phyloP scores from a whole-genome alignment of 495 filamentous ascomycete genomes.

The Neurospora tetraspora region DNA sequence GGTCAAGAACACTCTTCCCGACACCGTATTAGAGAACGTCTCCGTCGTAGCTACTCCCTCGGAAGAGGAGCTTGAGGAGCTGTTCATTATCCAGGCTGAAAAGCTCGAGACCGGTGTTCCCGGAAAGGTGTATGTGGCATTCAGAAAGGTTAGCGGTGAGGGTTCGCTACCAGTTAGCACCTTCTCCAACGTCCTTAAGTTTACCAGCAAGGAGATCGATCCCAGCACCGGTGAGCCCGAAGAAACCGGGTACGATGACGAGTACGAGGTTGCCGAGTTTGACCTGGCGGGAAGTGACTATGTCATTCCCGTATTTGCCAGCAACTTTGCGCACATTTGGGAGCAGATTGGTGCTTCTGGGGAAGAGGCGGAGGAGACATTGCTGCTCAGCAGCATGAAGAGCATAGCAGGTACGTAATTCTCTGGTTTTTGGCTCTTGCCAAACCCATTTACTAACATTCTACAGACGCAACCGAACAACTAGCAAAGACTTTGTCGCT shows the following conservation, averaged over 20 bases:
- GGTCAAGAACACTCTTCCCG: slow-evolving; percentile 92
- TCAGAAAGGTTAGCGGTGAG: slow-evolving; percentile 70
- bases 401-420: slow-evolving; percentile 72
- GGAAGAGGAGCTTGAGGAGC: slow-evolving; percentile 74
- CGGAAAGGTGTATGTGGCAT: slow-evolving; percentile 89
- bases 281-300: slow-evolving; percentile 90
- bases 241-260: slow-evolving; percentile 86
- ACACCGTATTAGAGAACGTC: slow-evolving; percentile 83
- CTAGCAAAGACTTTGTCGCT: slow-evolving; percentile 76
- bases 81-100: slow-evolving; percentile 85
- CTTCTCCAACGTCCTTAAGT: slow-evolving; percentile 91
- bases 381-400: slow-evolving; percentile 83
- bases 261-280: slow-evolving; percentile 93
- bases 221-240: slow-evolving; percentile 90
- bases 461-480: slow-evolving; percentile 84
- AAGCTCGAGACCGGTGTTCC: slow-evolving; percentile 72
- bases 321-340: slow-evolving; percentile 96
- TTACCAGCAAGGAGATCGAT: slow-evolving; percentile 96
- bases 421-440: neutral
- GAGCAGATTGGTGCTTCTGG: slow-evolving; percentile 81
- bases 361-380: slow-evolving; percentile 83
- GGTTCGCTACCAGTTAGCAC: slow-evolving; percentile 59
- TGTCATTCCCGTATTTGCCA: slow-evolving; percentile 82
- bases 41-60: slow-evolving; percentile 77
- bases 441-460: slow-evolving; percentile 25